Evolutionary conservation across 2,329 filamentous ascomycete species (phyloP).

Genomic region (Magnaporthales sp.): DNA sequence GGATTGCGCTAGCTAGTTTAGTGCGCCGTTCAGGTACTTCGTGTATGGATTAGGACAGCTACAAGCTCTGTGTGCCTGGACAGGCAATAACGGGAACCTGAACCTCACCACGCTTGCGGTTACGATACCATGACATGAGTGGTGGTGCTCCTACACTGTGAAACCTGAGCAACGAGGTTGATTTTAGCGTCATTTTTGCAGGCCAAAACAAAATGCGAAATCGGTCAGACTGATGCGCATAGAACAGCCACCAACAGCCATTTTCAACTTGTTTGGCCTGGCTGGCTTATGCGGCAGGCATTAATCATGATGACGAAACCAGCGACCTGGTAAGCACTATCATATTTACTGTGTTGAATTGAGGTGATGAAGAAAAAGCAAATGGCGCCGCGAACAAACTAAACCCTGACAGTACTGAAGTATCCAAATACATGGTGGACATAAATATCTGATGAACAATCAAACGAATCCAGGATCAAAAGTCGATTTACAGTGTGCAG

Average conservation of each 20-base stretch:
- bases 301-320: background rate
- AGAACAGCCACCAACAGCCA: background rate
- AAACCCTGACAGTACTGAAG: background rate
- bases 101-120: too few species aligned
- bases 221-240: background rate
- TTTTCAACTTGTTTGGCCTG: background rate
- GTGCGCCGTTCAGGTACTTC: background rate
- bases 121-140: too few species aligned
- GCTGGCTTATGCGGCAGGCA: background rate
- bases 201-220: background rate
- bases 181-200: background rate
- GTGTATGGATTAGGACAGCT: background rate
- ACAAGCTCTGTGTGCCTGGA: background rate
- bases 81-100: background rate
- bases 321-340: background rate
- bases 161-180: background rate
- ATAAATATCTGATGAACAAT: background rate
- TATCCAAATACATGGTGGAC: too few species aligned
- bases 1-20: background rate
- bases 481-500: background rate
- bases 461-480: background rate
- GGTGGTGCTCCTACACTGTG: too few species aligned
- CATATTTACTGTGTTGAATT: background rate
- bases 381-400: background rate
- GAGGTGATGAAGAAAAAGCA: background rate